These are phyloP conservation scores for Solanum hybrid DNA, from an alignment of 305 asterid species.

Conservation along the genomic window DNA sequence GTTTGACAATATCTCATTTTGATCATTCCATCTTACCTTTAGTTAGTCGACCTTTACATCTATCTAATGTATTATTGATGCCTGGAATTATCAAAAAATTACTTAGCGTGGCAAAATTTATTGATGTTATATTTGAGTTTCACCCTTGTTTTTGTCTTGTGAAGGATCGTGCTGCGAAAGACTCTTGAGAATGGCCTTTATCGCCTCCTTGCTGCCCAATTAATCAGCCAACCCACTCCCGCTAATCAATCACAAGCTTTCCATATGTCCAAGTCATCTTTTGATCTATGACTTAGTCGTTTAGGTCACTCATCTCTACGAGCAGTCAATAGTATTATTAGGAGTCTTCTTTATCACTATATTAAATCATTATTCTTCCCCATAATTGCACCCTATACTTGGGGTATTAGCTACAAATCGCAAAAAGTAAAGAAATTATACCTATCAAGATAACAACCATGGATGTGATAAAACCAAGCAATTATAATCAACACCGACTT, in stretches of 20 bases:
- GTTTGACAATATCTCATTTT: background rate
- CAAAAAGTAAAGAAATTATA: too few relatives aligned
- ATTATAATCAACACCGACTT: too few relatives aligned
- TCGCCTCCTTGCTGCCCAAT: background rate
- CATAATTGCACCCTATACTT: too few relatives aligned
- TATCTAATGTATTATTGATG: background rate
- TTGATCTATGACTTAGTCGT: background rate
- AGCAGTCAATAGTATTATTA: too few relatives aligned
- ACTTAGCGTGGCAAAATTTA: background rate
- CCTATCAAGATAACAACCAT: too few relatives aligned
- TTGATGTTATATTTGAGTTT: background rate
- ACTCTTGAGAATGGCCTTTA: background rate
- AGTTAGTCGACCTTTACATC: background rate
- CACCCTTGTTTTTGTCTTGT: background rate
- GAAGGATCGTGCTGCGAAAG: background rate
- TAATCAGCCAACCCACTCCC: background rate
- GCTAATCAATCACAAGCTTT: background rate
- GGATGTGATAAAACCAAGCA: too few relatives aligned
- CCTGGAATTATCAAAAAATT: background rate
- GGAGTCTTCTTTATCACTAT: too few relatives aligned
- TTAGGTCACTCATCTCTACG: too few relatives aligned
- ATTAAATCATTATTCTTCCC: too few relatives aligned
- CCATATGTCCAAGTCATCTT: background rate
- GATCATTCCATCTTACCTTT: background rate
- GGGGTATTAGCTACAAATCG: too few relatives aligned